Evolutionary conservation across 495 filamentous ascomycete species (phyloP).

Genomic region (Cercophora sp.): DNA sequence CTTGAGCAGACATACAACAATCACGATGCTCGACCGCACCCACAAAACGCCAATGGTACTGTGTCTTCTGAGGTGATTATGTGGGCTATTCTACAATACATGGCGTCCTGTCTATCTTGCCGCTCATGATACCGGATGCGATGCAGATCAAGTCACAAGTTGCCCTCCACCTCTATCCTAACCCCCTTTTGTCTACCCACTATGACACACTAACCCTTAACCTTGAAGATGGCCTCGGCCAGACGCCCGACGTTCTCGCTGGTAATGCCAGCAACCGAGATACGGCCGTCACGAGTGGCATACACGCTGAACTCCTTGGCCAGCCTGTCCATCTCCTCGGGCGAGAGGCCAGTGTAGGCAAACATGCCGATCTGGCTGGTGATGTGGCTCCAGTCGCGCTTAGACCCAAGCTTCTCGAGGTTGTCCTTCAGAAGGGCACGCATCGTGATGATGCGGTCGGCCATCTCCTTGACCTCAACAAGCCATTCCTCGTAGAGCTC

Average conservation of each 20-base stretch:
- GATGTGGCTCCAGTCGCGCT: constrained; percentile 98
- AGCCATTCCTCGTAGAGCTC: constrained; percentile 91
- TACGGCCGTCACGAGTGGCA: constrained; percentile 94
- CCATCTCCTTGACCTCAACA: constrained; percentile 96
- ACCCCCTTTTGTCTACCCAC: not conserved
- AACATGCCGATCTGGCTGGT: constrained; percentile 99
- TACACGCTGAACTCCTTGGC: constrained; percentile 98
- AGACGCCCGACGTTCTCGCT: constrained; percentile 87
- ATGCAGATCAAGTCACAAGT: constrained; percentile 14
- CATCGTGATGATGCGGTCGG: constrained; percentile 98
- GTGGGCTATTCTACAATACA: not conserved
- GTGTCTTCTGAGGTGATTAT: not conserved
- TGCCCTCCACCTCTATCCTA: constrained; percentile 15
- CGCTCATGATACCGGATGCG: not conserved
- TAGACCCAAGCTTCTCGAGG: constrained; percentile 87
- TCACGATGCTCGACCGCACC: too few species aligned
- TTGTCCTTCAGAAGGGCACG: constrained; percentile 86
- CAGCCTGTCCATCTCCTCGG: constrained; percentile 87
- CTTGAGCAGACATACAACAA: too few species aligned
- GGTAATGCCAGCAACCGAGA: constrained; percentile 96
- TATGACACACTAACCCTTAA: constrained; percentile 53
- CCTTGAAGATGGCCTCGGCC: constrained; percentile 91
- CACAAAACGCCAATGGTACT: too few species aligned
- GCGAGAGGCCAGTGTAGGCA: constrained; percentile 89
- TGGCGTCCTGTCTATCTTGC: not conserved